Evolutionary conservation across 768 basidiomycete species (phyloP).

Genomic region (Rhodotorula kratochvilovae): DNA sequence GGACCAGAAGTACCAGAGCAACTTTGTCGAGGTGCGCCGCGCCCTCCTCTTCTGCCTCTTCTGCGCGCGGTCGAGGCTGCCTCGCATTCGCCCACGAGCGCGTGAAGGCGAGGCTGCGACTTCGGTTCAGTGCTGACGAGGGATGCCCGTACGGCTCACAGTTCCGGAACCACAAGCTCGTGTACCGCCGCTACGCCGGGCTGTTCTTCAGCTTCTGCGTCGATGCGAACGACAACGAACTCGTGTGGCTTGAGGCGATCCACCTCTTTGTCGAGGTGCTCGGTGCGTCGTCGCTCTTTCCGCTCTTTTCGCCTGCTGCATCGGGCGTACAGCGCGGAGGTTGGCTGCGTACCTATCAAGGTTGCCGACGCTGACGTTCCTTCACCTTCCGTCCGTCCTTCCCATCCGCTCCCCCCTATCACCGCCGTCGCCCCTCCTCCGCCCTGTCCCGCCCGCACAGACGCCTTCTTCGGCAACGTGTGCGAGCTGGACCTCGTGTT

Average conservation of each 20-base stretch:
- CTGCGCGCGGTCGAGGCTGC: background rate
- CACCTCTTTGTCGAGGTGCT: constrained; percentile 97
- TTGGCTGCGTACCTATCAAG: no score
- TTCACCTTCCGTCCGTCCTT: no score
- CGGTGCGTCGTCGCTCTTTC: constrained; percentile 55
- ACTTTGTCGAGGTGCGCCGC: constrained; percentile 85
- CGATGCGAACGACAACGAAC: constrained; percentile 95
- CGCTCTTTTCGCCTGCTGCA: no score
- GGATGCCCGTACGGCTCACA: constrained; percentile 45
- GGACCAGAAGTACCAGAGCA: constrained; percentile 98
- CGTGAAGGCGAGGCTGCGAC: no score
- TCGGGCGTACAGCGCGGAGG: no score
- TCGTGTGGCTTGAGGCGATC: constrained; percentile 94
- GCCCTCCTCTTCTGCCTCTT: background rate
- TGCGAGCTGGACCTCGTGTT: constrained; percentile 93
- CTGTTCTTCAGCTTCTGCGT: constrained; percentile 97
- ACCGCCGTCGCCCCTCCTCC: background rate
- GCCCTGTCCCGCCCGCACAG: constrained; percentile 50
- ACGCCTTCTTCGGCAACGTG: constrained; percentile 98
- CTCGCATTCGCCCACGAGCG: no score
- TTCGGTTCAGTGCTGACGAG: background rate
- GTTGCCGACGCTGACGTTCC: no score
- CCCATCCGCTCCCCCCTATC: constrained; percentile 17
- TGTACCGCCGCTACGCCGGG: constrained; percentile 93
- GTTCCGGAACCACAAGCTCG: constrained; percentile 97